Evolutionary conservation across 768 basidiomycete species (phyloP).

Genomic region (Trametes maxima): DNA sequence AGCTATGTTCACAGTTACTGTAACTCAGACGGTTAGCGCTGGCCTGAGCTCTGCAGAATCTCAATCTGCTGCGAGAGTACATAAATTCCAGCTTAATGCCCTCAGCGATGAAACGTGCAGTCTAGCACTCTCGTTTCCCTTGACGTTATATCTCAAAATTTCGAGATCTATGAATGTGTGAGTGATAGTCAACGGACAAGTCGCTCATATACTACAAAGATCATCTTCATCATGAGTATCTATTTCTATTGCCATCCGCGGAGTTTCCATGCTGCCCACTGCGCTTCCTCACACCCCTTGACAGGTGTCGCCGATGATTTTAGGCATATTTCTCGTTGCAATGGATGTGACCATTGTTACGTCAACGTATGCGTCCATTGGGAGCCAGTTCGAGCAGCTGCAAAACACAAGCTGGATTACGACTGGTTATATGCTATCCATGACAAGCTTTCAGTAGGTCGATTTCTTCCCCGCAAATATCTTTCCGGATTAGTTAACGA

Average conservation of each 20-base stretch:
- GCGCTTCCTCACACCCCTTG: neutral
- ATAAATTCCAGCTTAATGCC: no score
- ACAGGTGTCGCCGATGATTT: constrained; percentile 34
- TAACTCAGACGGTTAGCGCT: no score
- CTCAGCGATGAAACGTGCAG: no score
- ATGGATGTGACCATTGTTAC: constrained; percentile 39
- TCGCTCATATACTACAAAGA: neutral
- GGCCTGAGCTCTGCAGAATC: no score
- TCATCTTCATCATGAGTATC: neutral
- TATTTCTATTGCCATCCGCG: neutral
- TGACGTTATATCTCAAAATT: no score
- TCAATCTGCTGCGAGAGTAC: no score
- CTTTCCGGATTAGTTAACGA: neutral
- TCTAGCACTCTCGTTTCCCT: no score
- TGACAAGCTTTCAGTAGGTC: constrained; percentile 61
- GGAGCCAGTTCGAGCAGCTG: constrained; percentile 57
- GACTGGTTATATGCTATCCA: constrained; percentile 61
- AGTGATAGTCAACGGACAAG: no score
- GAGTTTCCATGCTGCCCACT: neutral
- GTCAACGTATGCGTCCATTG: constrained; percentile 37
- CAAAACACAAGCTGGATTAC: constrained; percentile 71
- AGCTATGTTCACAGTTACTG: no score
- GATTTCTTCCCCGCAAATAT: neutral
- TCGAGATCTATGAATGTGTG: no score
- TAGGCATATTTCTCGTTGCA: constrained; percentile 36